Evolutionary conservation across 83 land plant species (phyloP), one percentile per base, ranked within the genome.

Genomic region (Diphasiastrum complanatum): DNA sequence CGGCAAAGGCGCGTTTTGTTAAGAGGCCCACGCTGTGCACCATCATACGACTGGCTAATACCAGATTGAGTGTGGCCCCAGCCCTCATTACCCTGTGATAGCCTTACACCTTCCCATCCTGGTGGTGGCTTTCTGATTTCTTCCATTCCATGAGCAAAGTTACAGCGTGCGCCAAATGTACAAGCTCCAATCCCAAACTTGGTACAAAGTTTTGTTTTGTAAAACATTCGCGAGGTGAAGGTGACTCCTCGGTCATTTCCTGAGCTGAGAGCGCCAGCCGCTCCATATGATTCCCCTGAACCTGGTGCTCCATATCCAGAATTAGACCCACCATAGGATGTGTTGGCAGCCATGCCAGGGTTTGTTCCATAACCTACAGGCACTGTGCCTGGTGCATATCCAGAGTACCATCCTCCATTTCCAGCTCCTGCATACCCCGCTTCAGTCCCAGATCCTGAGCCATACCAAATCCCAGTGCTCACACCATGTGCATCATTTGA

Each of bases 71-170:
- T 3, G 38, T 33, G 5, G 37, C 23, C 10, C 2, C 47, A 30
- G 20, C 61, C 61, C 2, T 12, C 5, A 33, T 40, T 6, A 38
- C 48, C 63, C 33, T 40, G 25, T 8, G 43, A 8, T 14, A 33
- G 25, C 10, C 24, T 8, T 10, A 54, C 16, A 6, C 27, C 35
- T 23, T 51, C 68, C 70, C 64, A 55, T 27, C 41, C 31, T 12
- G 47, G 63, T 1, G 73, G 58, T 12, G 73, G 73, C 67, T 34
- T 63, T 8, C 67, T 45, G 28, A 69, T 56, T 31, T 69, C 73
- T 30, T 69, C 73, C 24, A 69, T 34, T 3, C 73, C 73, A 50
- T 69, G 73, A 22, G 73, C 73, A 69, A 61, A 69, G 32, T 61
- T 66, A 47, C 73, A 69, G n/a, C 58, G 33, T n/a, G 37, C 47